A percentile compares a stretch with the other conserved stretches of the same genome.
These are phyloP conservation scores for Pseudogymnoascus sp. DNA, from an alignment of 2,329 filamentous ascomycete genomes.

Conservation along the genomic window DNA sequence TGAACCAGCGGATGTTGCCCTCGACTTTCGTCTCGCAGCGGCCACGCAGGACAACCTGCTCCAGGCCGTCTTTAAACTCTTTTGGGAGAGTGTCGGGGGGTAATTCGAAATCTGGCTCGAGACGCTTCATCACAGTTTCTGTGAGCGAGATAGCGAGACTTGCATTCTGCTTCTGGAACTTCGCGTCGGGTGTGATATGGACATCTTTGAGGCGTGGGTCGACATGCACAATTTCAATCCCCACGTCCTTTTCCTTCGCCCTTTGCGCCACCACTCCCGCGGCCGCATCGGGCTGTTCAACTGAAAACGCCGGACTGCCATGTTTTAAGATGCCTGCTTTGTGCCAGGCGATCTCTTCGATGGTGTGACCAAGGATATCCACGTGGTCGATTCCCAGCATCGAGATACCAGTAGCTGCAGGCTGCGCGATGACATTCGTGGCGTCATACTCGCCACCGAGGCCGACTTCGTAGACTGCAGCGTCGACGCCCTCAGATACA, in stretches of 20 bases:
- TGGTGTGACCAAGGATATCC: slow-evolving; percentile 50
- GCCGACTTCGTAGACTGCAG: slow-evolving; percentile 57
- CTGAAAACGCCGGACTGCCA: slow-evolving; percentile 49
- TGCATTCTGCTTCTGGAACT: slow-evolving; percentile 52
- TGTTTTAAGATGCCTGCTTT: slow-evolving; percentile 64
- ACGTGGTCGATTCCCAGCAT: slow-evolving; percentile 64
- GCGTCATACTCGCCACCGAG: slow-evolving; percentile 61
- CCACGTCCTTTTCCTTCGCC: slow-evolving; percentile 29
- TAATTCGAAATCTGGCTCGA: slow-evolving; percentile 3
- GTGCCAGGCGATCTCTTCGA: slow-evolving; percentile 64
- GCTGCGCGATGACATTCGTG: slow-evolving; percentile 55
- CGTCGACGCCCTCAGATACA: slow-evolving; percentile 52
- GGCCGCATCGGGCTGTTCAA: slow-evolving; percentile 41
- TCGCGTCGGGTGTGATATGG: slow-evolving; percentile 37
- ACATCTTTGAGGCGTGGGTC: slow-evolving; percentile 25
- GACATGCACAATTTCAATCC: slow-evolving; percentile 30
- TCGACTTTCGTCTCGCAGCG: slow-evolving; percentile 59
- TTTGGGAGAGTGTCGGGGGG: slow-evolving; percentile 16
- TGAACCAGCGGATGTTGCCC: slow-evolving; percentile 64
- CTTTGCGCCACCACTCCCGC: slow-evolving; percentile 39
- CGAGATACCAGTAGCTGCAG: slow-evolving; percentile 52
- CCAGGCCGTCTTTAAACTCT: slow-evolving; percentile 48
- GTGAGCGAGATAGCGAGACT: slow-evolving; percentile 49
- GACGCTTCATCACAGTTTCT: background rate
- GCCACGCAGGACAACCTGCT: slow-evolving; percentile 68